Evolutionary conservation across 148 eudicot genomes (phyloP).

Genomic region (Spergularia bocconei): DNA sequence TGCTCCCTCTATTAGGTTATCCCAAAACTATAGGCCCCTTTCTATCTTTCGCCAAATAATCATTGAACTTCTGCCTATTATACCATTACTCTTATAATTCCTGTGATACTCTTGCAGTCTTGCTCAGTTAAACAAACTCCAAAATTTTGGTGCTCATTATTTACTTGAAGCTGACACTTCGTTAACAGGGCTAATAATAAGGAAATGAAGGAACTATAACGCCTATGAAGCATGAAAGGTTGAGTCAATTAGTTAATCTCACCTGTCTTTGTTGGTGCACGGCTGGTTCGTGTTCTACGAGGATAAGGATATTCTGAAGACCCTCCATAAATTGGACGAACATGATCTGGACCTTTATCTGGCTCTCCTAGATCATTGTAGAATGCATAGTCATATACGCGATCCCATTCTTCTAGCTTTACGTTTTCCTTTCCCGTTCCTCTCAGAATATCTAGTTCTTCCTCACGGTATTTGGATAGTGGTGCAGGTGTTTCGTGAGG

Average conservation of each 20-base stretch:
- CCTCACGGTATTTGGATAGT: conserved; percentile 52
- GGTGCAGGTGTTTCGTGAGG: conserved; percentile 68
- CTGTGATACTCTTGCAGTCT: no score
- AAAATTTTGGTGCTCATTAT: no score
- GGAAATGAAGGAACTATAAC: not conserved
- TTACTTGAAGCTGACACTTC: no score
- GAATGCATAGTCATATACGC: conserved; percentile 75
- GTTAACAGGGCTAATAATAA: no score
- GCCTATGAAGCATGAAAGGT: not conserved
- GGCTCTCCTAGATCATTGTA: conserved; percentile 81
- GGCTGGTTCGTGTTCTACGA: conserved; percentile 81
- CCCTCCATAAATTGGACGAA: conserved; percentile 66
- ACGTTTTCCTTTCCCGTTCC: conserved; percentile 65
- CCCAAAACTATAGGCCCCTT: no score
- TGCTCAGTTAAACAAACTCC: no score
- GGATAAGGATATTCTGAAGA: conserved; percentile 73
- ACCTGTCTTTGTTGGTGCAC: conserved; percentile 61
- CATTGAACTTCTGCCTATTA: no score
- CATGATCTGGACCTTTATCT: conserved; percentile 44
- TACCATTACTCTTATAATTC: no score
- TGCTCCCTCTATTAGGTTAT: not conserved
- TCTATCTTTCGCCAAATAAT: no score
- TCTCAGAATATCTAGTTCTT: conserved; percentile 57
- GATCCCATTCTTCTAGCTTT: conserved; percentile 75
- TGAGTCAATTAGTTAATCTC: not conserved